Evolutionary conservation across 352 stramenopile genomes (phyloP).

Genomic region (Pythium dissimile): DNA sequence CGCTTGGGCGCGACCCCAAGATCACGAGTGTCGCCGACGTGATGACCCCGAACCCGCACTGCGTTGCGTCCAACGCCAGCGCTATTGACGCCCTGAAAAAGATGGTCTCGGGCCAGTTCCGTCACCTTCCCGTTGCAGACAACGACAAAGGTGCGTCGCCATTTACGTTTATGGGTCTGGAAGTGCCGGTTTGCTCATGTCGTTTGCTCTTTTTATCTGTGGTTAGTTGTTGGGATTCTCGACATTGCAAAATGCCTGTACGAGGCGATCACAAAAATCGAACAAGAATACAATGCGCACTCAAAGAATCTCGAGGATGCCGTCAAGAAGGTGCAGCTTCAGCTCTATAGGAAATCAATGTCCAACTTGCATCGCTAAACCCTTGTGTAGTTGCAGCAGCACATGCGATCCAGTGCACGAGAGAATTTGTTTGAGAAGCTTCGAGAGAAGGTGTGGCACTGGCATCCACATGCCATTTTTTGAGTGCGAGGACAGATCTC

Average conservation of each 20-base stretch:
- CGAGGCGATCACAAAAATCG: conserved; percentile 96
- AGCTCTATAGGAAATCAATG: not conserved
- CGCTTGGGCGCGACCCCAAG: conserved; percentile 76
- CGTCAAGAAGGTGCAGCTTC: conserved; percentile 84
- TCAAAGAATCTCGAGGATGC: conserved; percentile 65
- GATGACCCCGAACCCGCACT: conserved; percentile 96
- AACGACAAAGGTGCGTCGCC: conserved; percentile 66
- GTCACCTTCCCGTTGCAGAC: conserved; percentile 93
- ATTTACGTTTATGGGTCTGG: no score
- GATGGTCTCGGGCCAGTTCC: conserved; percentile 96
- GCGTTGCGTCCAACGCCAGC: conserved; percentile 88
- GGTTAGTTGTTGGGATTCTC: conserved; percentile 92
- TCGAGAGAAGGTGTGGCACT: conserved; percentile 55
- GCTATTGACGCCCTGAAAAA: conserved; percentile 96
- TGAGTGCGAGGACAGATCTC: not conserved
- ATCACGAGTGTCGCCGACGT: conserved; percentile 82
- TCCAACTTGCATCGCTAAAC: not conserved
- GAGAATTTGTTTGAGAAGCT: conserved; percentile 83
- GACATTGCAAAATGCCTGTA: conserved; percentile 99
- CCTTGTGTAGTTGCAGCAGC: conserved; percentile 41
- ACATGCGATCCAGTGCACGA: conserved; percentile 40
- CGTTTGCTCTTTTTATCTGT: not conserved
- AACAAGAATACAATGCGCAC: conserved; percentile 83
- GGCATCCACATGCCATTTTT: not conserved
- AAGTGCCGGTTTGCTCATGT: no score